Evolutionary conservation across 2,329 filamentous ascomycete genomes (phyloP).

Genomic region (Apiospora arundinis): DNA sequence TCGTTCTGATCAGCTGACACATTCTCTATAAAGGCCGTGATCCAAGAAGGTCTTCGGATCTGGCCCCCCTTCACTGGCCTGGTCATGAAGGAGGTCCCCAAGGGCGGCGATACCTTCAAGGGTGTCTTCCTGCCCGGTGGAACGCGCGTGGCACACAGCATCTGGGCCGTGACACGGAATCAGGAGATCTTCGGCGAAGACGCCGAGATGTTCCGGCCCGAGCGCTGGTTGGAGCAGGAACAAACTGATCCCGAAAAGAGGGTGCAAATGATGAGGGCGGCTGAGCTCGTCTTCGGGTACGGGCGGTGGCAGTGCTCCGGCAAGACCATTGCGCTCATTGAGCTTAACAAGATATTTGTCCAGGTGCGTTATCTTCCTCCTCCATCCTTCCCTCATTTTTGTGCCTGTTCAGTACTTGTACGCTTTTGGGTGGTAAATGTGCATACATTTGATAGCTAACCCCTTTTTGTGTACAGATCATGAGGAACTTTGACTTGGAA

Average conservation of each 20-base stretch:
- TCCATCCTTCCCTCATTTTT: neutral
- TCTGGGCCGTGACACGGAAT: conserved; percentile 11
- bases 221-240: conserved; percentile 6
- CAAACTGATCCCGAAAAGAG: neutral
- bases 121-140: conserved; percentile 15
- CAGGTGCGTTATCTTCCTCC: neutral
- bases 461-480: neutral
- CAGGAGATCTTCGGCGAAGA: neutral
- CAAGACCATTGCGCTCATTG: conserved; percentile 14
- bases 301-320: conserved; percentile 20
- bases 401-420: too few relatives aligned
- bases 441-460: neutral
- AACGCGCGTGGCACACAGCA: conserved; percentile 10
- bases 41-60: conserved; percentile 16
- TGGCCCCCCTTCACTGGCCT: conserved; percentile 12
- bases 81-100: conserved; percentile 13
- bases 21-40: conserved; percentile 6
- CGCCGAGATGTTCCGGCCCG: conserved; percentile 18
- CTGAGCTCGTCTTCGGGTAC: conserved; percentile 18
- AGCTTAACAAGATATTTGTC: conserved; percentile 20
- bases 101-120: conserved; percentile 18
- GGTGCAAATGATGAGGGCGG: neutral
- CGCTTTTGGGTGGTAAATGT: neutral
- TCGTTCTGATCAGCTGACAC: neutral
- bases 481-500: conserved; percentile 21